Evolutionary conservation across 2,329 filamentous ascomycete species (phyloP).

Genomic region (Aspergillus pseudonomiae): DNA sequence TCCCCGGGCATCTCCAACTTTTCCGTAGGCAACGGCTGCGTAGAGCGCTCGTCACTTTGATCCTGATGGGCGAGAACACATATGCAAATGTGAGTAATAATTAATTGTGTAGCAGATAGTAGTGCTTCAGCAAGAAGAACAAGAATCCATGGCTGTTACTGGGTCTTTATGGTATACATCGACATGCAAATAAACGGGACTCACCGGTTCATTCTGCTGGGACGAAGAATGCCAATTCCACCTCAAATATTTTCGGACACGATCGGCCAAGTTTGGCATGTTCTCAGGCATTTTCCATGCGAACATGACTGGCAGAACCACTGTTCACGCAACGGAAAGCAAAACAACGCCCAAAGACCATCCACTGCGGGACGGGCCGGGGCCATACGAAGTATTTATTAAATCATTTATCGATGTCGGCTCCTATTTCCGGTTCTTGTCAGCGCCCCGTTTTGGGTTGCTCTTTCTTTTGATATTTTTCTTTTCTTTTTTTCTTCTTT

Average conservation of each 20-base stretch:
- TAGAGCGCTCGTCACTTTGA: neutral
- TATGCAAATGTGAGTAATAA: neutral
- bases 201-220: conserved; percentile 3
- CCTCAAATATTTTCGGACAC: neutral
- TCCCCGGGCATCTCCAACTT: neutral
- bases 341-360: neutral
- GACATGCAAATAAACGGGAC: neutral
- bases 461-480: neutral
- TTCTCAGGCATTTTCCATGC: neutral
- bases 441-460: neutral
- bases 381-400: neutral
- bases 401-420: neutral
- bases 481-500: neutral
- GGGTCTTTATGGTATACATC: neutral
- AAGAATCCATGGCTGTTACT: neutral
- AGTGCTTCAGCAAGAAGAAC: neutral
- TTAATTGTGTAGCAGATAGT: neutral
- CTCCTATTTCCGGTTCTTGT: neutral
- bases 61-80: neutral
- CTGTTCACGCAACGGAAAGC: neutral
- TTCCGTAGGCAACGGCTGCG: neutral
- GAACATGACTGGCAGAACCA: neutral
- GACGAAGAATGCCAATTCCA: neutral
- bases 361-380: neutral
- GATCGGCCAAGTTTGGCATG: neutral